phyloP scores from a whole-genome alignment of 345 rosid genomes.

The Eucalyptus regnans region DNA sequence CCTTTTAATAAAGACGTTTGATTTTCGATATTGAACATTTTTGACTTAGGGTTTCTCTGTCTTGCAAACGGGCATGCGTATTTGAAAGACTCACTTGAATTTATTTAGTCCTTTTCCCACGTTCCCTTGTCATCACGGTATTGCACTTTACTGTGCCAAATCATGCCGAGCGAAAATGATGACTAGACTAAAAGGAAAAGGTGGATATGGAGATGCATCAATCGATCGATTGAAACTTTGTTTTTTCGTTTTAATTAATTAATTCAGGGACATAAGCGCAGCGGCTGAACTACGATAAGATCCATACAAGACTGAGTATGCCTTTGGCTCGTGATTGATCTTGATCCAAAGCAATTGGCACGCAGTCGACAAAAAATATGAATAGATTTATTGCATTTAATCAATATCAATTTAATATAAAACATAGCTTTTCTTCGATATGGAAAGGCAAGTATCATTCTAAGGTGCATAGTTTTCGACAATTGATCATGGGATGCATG shows the following conservation, averaged over 20 bases:
- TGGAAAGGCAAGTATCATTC: neutral
- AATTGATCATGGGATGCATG: neutral
- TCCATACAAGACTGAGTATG: neutral
- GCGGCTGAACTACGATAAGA: neutral
- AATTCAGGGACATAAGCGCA: neutral
- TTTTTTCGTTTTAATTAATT: neutral
- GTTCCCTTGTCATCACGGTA: neutral
- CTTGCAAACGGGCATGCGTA: neutral
- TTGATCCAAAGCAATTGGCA: neutral
- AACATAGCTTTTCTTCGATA: neutral
- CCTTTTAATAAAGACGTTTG: neutral
- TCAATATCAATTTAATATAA: neutral
- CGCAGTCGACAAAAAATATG: neutral
- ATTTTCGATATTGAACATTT: neutral
- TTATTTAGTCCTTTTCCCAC: neutral
- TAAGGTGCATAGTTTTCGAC: neutral
- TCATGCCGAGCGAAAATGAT: neutral
- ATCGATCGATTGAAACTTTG: neutral
- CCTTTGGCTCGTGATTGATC: neutral
- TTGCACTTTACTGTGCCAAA: neutral
- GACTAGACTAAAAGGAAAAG: neutral
- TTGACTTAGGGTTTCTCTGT: neutral
- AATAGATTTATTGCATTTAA: neutral
- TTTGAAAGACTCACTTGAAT: neutral
- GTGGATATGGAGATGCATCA: neutral